Conservation (phyloP, 2,329 filamentous ascomycete genomes). For the Amesomyces nigricolor region DNA sequence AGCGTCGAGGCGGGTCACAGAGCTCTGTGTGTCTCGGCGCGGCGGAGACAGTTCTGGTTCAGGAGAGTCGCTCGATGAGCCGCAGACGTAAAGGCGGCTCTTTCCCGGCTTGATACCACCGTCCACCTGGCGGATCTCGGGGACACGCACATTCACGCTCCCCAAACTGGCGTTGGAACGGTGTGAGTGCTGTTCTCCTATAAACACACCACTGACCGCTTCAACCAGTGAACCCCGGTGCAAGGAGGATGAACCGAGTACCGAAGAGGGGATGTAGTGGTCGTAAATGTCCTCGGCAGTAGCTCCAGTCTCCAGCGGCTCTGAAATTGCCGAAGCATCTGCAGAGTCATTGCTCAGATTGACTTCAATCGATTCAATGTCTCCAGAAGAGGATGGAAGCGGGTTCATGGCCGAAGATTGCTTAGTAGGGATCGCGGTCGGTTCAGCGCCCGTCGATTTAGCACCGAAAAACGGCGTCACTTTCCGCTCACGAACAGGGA, state of each 20-base stretch:
- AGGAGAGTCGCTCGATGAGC: slow-evolving; percentile 4
- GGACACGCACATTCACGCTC: background rate
- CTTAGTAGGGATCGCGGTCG: background rate
- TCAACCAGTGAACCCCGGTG: background rate
- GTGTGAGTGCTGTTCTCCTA: background rate
- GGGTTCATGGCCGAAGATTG: background rate
- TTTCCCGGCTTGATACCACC: background rate
- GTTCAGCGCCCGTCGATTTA: background rate
- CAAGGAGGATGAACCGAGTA: slow-evolving; percentile 10
- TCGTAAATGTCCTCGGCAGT: slow-evolving; percentile 32
- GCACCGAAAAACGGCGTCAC: background rate
- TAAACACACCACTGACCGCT: background rate
- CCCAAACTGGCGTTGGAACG: background rate
- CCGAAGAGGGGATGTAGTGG: slow-evolving; percentile 26
- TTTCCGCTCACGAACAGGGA: slow-evolving; percentile 8
- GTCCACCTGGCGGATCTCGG: background rate
- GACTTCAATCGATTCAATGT: background rate
- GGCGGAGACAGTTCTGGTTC: slow-evolving; percentile 1
- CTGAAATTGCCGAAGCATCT: background rate
- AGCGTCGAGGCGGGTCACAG: background rate
- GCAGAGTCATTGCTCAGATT: background rate
- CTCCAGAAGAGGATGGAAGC: background rate
- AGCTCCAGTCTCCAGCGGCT: slow-evolving; percentile 22
- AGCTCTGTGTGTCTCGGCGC: background rate
- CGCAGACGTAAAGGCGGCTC: slow-evolving; percentile 3